phyloP scores from a whole-genome alignment of 495 filamentous ascomycete species.

The Lasiosphaeria ovina region DNA sequence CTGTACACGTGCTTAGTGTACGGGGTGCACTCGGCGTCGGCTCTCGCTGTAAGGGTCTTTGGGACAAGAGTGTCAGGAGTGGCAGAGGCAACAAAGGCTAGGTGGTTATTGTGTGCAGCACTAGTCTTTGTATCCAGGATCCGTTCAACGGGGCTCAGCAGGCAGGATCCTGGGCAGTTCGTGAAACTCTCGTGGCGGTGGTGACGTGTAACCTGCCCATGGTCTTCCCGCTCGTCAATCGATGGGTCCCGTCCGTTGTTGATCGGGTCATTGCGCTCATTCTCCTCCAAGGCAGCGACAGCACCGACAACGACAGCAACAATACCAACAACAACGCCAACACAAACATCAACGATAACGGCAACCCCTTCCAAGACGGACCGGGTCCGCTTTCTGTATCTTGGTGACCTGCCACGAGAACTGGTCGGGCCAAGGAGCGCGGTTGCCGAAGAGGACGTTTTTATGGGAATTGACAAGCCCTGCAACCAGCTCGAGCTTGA shows the following conservation, averaged over 20 bases:
- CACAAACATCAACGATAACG: too few relatives aligned
- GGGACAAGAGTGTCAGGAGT: too few relatives aligned
- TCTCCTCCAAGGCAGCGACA: too few relatives aligned
- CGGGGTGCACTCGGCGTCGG: background rate
- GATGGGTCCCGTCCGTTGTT: slow-evolving; percentile 42
- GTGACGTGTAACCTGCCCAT: slow-evolving; percentile 54
- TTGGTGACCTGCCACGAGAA: slow-evolving; percentile 78
- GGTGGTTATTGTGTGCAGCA: too few relatives aligned
- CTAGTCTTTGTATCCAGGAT: slow-evolving; percentile 39
- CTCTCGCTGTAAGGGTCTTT: too few relatives aligned
- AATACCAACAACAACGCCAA: too few relatives aligned
- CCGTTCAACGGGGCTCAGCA: slow-evolving; percentile 46
- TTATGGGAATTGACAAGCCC: slow-evolving; percentile 79
- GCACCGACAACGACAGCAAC: too few relatives aligned
- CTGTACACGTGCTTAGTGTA: background rate
- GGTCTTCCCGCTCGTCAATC: slow-evolving; percentile 50
- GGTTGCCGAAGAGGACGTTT: slow-evolving; percentile 71
- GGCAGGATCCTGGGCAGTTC: slow-evolving; percentile 50
- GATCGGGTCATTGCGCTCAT: too few relatives aligned
- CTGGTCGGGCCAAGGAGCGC: slow-evolving; percentile 60
- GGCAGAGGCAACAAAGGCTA: too few relatives aligned
- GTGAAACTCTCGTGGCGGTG: slow-evolving; percentile 53
- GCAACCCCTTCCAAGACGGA: too few relatives aligned
- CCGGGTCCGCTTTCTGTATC: slow-evolving; percentile 88
- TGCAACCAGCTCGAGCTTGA: slow-evolving; percentile 81